A percentile compares a stretch with the other conserved stretches of the same genome.
Evolutionary conservation across 495 filamentous ascomycete species (phyloP).

Genomic region (Lepraria neglecta): DNA sequence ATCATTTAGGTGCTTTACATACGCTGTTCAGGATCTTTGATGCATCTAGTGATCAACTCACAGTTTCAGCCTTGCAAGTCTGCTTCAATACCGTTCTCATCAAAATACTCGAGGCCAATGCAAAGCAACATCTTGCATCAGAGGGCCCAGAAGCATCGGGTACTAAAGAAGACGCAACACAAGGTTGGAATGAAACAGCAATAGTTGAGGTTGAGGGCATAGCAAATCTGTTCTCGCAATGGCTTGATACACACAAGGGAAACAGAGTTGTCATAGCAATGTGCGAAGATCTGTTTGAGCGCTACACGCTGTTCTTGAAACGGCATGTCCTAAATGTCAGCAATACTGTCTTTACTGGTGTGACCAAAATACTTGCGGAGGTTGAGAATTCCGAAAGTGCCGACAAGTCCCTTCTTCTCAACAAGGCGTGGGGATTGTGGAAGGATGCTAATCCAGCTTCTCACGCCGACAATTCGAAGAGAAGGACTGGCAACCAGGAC

Average conservation of each 20-base stretch:
- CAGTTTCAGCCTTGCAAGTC: slow-evolving; percentile 71
- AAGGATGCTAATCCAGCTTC: slow-evolving; percentile 52
- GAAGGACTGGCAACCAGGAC: slow-evolving; percentile 56
- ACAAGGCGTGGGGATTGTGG: slow-evolving; percentile 66
- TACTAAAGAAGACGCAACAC: slow-evolving; percentile 17
- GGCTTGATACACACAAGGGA: slow-evolving; percentile 53
- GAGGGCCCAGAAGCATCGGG: neutral
- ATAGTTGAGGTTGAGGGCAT: slow-evolving; percentile 66
- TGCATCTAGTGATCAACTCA: slow-evolving; percentile 76
- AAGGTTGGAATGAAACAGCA: slow-evolving; percentile 70
- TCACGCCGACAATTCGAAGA: slow-evolving; percentile 42
- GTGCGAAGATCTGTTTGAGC: slow-evolving; percentile 63
- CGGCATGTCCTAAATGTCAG: slow-evolving; percentile 61
- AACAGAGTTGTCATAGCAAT: slow-evolving; percentile 54
- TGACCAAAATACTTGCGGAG: slow-evolving; percentile 60
- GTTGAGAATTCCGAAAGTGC: slow-evolving; percentile 43
- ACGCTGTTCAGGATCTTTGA: slow-evolving; percentile 88
- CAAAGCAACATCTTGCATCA: neutral
- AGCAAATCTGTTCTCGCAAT: slow-evolving; percentile 59
- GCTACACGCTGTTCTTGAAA: slow-evolving; percentile 55
- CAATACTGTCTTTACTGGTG: slow-evolving; percentile 61
- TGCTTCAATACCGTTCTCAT: slow-evolving; percentile 77
- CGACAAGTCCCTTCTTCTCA: slow-evolving; percentile 52
- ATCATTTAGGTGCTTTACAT: slow-evolving; percentile 60
- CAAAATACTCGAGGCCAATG: slow-evolving; percentile 55